Conservation (phyloP, 1,139 yeast genomes). For the Saccharomyces hybrid region DNA sequence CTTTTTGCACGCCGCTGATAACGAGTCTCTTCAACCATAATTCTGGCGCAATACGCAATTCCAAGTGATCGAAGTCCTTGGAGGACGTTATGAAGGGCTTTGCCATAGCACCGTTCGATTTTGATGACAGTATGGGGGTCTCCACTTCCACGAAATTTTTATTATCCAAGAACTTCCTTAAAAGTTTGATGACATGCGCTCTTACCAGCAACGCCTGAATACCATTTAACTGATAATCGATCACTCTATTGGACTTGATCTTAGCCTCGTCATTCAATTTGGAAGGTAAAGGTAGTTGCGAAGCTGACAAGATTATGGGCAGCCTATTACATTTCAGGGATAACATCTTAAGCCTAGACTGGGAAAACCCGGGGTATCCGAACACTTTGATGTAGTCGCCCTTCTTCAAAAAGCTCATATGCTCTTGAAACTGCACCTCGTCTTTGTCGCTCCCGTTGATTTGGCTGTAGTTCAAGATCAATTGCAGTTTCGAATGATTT, state of each 20-base stretch:
- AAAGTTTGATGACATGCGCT: slow-evolving; percentile 43
- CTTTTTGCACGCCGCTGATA: slow-evolving; percentile 75
- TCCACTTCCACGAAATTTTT: slow-evolving; percentile 72
- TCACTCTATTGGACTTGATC: slow-evolving; percentile 60
- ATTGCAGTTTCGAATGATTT: slow-evolving; percentile 18
- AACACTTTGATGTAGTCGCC: slow-evolving; percentile 64
- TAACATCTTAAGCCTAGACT: slow-evolving; percentile 56
- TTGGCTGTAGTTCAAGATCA: slow-evolving; percentile 10
- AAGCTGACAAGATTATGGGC: slow-evolving; percentile 53
- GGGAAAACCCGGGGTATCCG: slow-evolving; percentile 70
- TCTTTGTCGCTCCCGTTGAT: background rate
- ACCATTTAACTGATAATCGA: slow-evolving; percentile 61
- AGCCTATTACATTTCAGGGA: slow-evolving; percentile 55
- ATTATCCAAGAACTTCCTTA: slow-evolving; percentile 50
- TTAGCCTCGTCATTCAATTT: slow-evolving; percentile 47
- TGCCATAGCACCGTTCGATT: slow-evolving; percentile 85
- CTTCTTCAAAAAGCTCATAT: slow-evolving; percentile 44
- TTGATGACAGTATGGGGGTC: slow-evolving; percentile 71
- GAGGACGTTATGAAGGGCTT: slow-evolving; percentile 63
- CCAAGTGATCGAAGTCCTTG: slow-evolving; percentile 38
- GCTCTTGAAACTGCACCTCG: slow-evolving; percentile 37
- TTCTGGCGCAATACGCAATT: slow-evolving; percentile 87
- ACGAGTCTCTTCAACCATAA: slow-evolving; percentile 80
- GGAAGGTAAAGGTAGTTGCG: slow-evolving; percentile 66
- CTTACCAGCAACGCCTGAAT: slow-evolving; percentile 47